Evolutionary conservation across 805 yeast genomes (phyloP).

Genomic region (Cyberlindnera maclurae): DNA sequence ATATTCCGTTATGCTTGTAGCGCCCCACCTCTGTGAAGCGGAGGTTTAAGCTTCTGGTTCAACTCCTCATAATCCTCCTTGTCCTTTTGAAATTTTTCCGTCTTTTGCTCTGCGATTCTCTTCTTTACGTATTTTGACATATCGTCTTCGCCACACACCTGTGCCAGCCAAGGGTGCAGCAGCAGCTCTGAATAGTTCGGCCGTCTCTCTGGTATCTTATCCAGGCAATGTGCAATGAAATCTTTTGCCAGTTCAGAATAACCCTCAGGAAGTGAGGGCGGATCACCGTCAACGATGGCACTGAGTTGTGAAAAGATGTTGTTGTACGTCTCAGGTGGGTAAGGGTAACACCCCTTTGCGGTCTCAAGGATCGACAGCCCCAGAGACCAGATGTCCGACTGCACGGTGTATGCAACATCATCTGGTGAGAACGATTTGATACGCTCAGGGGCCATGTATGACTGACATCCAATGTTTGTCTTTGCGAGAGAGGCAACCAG

Average conservation of each 20-base stretch:
- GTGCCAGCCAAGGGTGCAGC: conserved; percentile 78
- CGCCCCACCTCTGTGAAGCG: conserved; percentile 27
- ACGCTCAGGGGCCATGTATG: conserved; percentile 98
- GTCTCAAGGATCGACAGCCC: conserved; percentile 84
- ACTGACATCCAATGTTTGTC: conserved; percentile 95
- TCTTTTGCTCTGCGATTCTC: conserved; percentile 26
- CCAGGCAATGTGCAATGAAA: conserved; percentile 71
- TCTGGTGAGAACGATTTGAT: conserved; percentile 70
- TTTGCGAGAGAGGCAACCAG: conserved; percentile 91
- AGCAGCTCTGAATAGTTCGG: conserved; percentile 75
- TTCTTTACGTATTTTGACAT: conserved; percentile 32
- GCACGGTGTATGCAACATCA: conserved; percentile 80
- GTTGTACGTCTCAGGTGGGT: conserved; percentile 87
- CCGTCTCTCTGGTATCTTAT: conserved; percentile 72
- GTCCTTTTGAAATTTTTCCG: conserved; percentile 12
- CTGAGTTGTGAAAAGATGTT: conserved; percentile 88
- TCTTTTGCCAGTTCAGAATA: conserved; percentile 74
- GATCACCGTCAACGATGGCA: conserved; percentile 95
- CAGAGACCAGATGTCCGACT: conserved; percentile 92
- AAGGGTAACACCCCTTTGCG: conserved; percentile 91
- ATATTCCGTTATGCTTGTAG: conserved; percentile 2
- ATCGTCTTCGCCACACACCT: conserved; percentile 33
- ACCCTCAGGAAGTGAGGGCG: conserved; percentile 66
- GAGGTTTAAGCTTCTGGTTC: conserved; percentile 24
- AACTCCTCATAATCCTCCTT: conserved; percentile 19